A percentile compares a stretch with the other conserved stretches of the same genome.
Conservation (phyloP, 164 flowering plant species). For the Sedum album region DNA sequence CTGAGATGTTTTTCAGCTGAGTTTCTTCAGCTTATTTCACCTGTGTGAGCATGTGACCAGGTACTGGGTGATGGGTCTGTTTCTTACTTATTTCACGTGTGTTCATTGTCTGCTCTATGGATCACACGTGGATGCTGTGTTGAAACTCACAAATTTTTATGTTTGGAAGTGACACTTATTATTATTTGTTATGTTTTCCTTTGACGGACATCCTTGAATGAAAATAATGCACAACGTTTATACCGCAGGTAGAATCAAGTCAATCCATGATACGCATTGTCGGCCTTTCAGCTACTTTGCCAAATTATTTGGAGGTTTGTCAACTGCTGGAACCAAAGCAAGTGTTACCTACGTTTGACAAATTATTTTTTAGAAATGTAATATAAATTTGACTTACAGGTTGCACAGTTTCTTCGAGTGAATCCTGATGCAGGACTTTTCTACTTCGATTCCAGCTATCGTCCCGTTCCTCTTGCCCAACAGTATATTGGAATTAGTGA, state of each 20-base stretch:
- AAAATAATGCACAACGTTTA: neutral
- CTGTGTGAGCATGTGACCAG: neutral
- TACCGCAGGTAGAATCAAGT: slow-evolving; percentile 83
- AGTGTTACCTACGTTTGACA: neutral
- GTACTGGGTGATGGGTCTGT: neutral
- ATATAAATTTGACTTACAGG: slow-evolving; percentile 32
- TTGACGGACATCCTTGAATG: neutral
- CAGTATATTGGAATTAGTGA: slow-evolving; percentile 95
- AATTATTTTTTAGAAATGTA: no score
- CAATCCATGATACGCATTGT: slow-evolving; percentile 97
- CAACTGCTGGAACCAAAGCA: neutral
- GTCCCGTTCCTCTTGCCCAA: slow-evolving; percentile 98
- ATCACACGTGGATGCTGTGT: neutral
- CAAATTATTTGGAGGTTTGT: slow-evolving; percentile 87
- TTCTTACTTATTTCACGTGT: neutral
- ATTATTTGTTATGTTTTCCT: neutral
- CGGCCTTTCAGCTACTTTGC: slow-evolving; percentile 97
- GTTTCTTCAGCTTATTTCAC: neutral
- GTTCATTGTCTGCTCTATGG: neutral
- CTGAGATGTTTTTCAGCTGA: neutral
- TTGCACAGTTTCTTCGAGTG: slow-evolving; percentile 92
- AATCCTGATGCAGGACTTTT: slow-evolving; percentile 87
- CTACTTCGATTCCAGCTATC: slow-evolving; percentile 95
- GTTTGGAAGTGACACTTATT: neutral
- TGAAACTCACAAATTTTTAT: neutral